A percentile compares a stretch with the other conserved stretches of the same genome.
These are phyloP conservation scores for Lasiodiplodia theobromae DNA, from an alignment of 2,329 filamentous ascomycete species.

Conservation along the genomic window DNA sequence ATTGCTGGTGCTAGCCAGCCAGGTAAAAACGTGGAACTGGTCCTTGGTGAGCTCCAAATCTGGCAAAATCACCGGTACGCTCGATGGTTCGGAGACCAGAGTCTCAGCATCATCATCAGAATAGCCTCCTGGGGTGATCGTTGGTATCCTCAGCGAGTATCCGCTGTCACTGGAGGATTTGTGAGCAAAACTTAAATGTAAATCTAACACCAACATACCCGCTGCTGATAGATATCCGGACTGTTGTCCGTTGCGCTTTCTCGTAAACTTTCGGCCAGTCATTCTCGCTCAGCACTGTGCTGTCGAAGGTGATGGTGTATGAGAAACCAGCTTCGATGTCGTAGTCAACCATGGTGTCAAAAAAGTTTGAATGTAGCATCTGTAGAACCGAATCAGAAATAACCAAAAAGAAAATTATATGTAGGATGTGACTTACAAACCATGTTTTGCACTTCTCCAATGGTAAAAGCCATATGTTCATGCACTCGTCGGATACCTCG, in stretches of 20 bases:
- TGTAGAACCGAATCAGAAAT: background rate
- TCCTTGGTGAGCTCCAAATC: background rate
- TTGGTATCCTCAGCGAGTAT: background rate
- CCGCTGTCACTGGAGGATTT: background rate
- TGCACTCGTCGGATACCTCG: constrained; percentile 7
- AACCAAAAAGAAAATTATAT: background rate
- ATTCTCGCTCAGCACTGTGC: background rate
- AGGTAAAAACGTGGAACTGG: constrained; percentile 9
- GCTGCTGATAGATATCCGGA: background rate
- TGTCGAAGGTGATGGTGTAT: background rate
- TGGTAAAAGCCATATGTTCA: constrained; percentile 12
- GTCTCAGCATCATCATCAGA: constrained; percentile 7
- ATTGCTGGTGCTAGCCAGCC: background rate
- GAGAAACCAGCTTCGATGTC: background rate
- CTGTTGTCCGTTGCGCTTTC: background rate
- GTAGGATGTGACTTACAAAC: background rate
- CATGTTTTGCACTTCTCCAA: constrained; percentile 7
- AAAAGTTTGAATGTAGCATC: background rate
- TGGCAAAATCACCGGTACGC: background rate
- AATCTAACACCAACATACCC: background rate
- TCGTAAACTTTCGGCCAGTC: constrained; percentile 15
- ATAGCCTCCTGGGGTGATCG: background rate
- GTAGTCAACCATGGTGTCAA: background rate
- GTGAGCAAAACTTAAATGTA: background rate
- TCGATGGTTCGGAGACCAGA: background rate